A percentile compares a stretch with the other conserved stretches of the same genome.
These are phyloP conservation scores for Limnomonas spitsbergensis DNA, from an alignment of 139 green algal species.

Conservation along the genomic window DNA sequence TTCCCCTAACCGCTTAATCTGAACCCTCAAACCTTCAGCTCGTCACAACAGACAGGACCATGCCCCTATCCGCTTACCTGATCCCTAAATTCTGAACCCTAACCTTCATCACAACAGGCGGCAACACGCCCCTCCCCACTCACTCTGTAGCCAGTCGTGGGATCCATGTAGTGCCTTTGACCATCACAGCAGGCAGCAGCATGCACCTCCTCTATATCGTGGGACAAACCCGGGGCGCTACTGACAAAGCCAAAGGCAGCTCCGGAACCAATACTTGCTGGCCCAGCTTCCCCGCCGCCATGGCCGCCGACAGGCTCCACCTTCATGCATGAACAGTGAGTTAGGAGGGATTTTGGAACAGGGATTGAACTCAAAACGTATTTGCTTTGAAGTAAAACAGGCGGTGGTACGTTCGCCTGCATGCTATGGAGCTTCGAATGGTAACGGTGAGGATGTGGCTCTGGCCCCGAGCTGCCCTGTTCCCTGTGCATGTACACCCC, in stretches of 20 bases:
- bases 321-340: too few relatives aligned
- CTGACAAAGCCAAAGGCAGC: neutral
- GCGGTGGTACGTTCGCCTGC: too few relatives aligned
- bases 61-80: neutral
- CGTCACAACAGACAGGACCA: neutral
- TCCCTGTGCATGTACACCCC: too few relatives aligned
- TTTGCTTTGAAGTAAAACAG: too few relatives aligned
- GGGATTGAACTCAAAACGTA: too few relatives aligned
- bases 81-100: neutral
- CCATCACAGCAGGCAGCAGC: neutral
- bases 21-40: neutral
- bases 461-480: too few relatives aligned
- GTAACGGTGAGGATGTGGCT: too few relatives aligned
- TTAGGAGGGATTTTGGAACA: too few relatives aligned
- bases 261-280: neutral
- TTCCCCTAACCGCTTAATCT: neutral
- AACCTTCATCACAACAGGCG: neutral
- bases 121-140: neutral
- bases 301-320: neutral
- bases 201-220: slow-evolving; percentile 10
- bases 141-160: slow-evolving; percentile 6
- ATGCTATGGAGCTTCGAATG: too few relatives aligned
- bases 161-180: neutral
- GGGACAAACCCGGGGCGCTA: neutral
- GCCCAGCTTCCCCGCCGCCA: neutral